phyloP scores from a whole-genome alignment of 768 basidiomycete genomes.

The Amanita jacksonii region DNA sequence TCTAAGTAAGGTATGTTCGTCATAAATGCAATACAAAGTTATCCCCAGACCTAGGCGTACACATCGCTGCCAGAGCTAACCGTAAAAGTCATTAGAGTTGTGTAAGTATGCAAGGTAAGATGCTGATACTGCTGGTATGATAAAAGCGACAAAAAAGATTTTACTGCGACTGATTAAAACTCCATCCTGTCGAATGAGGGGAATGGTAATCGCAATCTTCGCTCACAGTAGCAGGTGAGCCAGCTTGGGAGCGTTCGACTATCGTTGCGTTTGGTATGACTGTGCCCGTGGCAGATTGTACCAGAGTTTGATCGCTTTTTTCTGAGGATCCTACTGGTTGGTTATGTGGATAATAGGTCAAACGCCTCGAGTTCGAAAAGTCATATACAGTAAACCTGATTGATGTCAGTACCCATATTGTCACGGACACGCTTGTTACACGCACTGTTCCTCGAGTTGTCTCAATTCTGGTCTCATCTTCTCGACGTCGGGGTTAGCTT shows the following conservation, averaged over 20 bases:
- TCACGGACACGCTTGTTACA: slow-evolving; percentile 8
- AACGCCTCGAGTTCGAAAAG: slow-evolving; percentile 59
- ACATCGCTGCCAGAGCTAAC: neutral
- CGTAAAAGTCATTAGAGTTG: neutral
- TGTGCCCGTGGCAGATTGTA: slow-evolving; percentile 32
- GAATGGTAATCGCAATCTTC: slow-evolving; percentile 19
- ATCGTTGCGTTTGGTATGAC: slow-evolving; percentile 37
- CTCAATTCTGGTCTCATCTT: slow-evolving; percentile 88
- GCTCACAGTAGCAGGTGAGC: slow-evolving; percentile 29
- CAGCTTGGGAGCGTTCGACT: slow-evolving; percentile 38
- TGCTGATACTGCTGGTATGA: neutral
- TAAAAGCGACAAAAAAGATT: neutral
- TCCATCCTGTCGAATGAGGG: slow-evolving; percentile 3
- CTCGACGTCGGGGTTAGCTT: slow-evolving; percentile 75
- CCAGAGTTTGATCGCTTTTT: slow-evolving; percentile 31
- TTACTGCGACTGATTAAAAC: neutral
- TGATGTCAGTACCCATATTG: slow-evolving; percentile 8
- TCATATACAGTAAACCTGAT: slow-evolving; percentile 84
- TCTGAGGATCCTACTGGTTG: slow-evolving; percentile 43
- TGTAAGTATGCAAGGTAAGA: neutral
- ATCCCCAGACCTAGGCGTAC: neutral
- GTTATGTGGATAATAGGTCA: slow-evolving; percentile 85
- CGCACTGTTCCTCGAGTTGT: slow-evolving; percentile 88
- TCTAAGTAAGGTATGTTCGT: too few species aligned
- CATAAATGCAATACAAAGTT: neutral